phyloP scores from a whole-genome alignment of 2,329 filamentous ascomycete genomes.

The Dactylellina haptotyla region DNA sequence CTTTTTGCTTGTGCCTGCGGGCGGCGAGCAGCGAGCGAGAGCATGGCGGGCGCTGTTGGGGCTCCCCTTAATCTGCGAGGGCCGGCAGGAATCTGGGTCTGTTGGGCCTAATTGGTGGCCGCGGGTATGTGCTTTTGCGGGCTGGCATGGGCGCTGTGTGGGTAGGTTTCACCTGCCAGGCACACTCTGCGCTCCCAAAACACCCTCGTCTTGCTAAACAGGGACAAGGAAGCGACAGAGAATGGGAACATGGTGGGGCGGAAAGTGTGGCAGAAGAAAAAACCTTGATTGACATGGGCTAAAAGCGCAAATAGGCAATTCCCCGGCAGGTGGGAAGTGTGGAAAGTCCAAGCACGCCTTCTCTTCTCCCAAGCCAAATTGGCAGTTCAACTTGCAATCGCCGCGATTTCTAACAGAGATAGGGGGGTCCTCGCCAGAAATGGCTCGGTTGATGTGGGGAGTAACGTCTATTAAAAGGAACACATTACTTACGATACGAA shows the following conservation, averaged over 20 bases:
- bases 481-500: conserved; percentile 19
- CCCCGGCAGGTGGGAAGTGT: no score
- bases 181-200: conserved; percentile 3
- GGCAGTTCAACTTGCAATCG: conserved; percentile 30
- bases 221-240: conserved; percentile 21
- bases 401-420: conserved; percentile 10
- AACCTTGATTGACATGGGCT: neutral
- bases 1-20: neutral
- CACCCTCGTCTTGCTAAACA: conserved; percentile 8
- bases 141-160: conserved; percentile 38
- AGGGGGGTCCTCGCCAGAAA: neutral
- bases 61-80: conserved; percentile 49
- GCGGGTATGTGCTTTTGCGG: conserved; percentile 35
- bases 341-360: no score
- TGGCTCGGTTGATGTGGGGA: neutral
- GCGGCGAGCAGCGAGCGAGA: neutral
- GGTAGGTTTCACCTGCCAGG: conserved; percentile 50
- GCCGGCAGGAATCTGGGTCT: conserved; percentile 10
- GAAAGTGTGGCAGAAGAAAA: neutral
- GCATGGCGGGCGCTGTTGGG: no score
- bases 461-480: conserved; percentile 25
- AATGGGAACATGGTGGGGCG: neutral
- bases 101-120: neutral
- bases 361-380: conserved; percentile 32
- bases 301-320: neutral